phyloP scores from a whole-genome alignment of 345 rosid genomes.

The Gossypium thurberi region DNA sequence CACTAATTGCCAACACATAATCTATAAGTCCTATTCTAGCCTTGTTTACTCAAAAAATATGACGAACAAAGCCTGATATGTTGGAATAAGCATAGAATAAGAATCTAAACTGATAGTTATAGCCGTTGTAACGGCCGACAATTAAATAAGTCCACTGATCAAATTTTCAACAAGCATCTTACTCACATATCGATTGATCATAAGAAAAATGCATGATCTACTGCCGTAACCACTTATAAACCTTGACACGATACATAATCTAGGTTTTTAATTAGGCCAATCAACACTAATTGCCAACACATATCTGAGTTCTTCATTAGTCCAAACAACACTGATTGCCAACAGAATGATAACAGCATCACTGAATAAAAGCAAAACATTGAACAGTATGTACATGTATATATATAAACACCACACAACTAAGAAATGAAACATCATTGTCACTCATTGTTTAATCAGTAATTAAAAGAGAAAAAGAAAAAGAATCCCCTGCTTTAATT shows the following conservation, averaged over 20 bases:
- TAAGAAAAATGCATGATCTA: neutral
- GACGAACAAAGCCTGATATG: no score
- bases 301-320: neutral
- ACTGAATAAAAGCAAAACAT: no score
- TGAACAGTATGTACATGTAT: no score
- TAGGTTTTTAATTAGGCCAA: neutral
- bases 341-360: no score
- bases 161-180: neutral
- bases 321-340: neutral
- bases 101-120: neutral
- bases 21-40: neutral
- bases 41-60: neutral
- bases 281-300: neutral
- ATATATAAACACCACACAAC: no score
- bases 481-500: no score
- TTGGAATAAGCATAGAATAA: neutral
- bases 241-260: neutral
- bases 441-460: no score
- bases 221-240: neutral
- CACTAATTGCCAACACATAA: neutral
- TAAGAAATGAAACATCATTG: no score
- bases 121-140: neutral
- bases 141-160: conserved; percentile 3
- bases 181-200: neutral
- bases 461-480: no score